Base-by-base conservation (phyloP, 2,329 filamentous ascomycete species). In the Chaetomium strumarium region DNA sequence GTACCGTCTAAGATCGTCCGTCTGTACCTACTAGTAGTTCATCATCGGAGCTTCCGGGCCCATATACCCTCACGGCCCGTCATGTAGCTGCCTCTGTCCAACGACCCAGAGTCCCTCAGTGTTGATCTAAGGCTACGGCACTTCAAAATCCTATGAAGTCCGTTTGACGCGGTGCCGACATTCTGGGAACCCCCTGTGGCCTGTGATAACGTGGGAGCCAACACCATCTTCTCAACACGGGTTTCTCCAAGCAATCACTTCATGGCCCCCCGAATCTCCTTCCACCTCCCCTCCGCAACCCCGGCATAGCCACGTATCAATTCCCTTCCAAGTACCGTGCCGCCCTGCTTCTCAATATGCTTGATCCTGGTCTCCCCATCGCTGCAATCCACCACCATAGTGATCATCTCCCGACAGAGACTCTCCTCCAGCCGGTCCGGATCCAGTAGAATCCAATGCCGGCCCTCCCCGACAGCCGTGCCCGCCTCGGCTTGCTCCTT, bases 361-460 rank as follows among this genome's bases (percentile, higher is more conserved):
- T 89, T 61, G 16, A 95, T 75, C 61, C 76, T 78, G 3, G 75
- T 77, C 46, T 75, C 71, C n/a, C 66, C 78, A n/a, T 66, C 63
- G 12, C 67, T 71, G 54, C 73, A 73, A 65, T 92, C 86, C n/a
- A 96, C 81, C 45, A 93, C 84, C 33, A 96, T 73, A 2, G 85
- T 91, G n/a, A 93, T 74, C n/a, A 71, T 79, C 75, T 99, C 93
- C 56, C 84, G 77, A 65, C 90, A 95, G 40, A 95, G 71, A 9
- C 79, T 81, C 72, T 97, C 93, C 72, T 99, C 93, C 61, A 95
- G 85, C 19, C 83, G 81, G 71, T 99, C 93, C 2, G 90, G 90
- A 71, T 99, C 93, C 7, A 87, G 81, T 52, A 99, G 70, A 2
- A 96, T 74, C 89, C 90, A 95, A 64, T 75, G 77, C 63, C 74